These are phyloP conservation scores for Penicillium polonicum DNA, from an alignment of 2,329 filamentous ascomycete genomes.

Conservation along the genomic window DNA sequence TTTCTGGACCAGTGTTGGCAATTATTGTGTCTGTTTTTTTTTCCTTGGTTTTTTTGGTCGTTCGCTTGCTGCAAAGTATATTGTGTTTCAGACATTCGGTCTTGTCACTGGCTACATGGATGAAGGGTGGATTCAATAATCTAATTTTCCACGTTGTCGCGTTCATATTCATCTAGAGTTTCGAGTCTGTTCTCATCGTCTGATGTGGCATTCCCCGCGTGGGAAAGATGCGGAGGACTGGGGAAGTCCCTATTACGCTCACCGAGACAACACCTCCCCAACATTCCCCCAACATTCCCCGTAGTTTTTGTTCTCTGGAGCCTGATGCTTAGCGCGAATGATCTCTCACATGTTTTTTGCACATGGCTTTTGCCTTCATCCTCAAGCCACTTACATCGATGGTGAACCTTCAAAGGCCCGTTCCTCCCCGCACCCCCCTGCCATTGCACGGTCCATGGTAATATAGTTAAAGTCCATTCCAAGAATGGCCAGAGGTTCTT, in stretches of 20 bases:
- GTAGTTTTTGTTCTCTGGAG: neutral
- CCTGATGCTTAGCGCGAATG: neutral
- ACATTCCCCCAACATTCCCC: neutral
- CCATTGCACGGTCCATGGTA: neutral
- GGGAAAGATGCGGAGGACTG: conserved; percentile 7
- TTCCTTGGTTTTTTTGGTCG: too few relatives aligned
- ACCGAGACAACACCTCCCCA: neutral
- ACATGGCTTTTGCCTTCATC: neutral
- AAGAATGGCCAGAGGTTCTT: neutral
- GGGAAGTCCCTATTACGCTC: conserved; percentile 5
- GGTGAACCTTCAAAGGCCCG: neutral
- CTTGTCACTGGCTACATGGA: neutral
- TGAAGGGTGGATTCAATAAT: neutral
- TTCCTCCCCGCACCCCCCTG: neutral
- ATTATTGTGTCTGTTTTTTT: neutral
- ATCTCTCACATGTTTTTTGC: neutral
- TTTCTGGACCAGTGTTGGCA: neutral
- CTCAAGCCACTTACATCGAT: conserved; percentile 10
- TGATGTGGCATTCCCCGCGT: conserved; percentile 3
- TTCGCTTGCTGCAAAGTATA: neutral
- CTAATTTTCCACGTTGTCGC: neutral
- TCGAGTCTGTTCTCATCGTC: neutral
- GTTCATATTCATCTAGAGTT: neutral
- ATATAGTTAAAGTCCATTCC: neutral
- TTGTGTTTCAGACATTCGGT: neutral